A percentile compares a stretch with the other conserved stretches of the same genome.
Evolutionary conservation across 106 monocot species (phyloP).

Genomic region (Allium sativum): DNA sequence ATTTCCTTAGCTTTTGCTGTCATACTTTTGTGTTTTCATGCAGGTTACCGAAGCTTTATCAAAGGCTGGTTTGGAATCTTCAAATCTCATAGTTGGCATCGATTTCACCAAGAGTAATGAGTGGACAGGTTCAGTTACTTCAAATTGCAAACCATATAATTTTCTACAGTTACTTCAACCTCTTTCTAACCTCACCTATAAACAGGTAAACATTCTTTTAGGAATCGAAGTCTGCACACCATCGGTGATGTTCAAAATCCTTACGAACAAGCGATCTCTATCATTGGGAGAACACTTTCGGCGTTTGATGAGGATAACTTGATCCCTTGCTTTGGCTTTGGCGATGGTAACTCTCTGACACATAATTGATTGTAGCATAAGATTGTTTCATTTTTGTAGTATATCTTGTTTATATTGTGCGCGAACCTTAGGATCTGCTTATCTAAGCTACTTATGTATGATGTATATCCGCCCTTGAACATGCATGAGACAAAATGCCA

Average conservation of each 20-base stretch:
- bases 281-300: slow-evolving; percentile 74
- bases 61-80: slow-evolving; percentile 77
- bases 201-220: slow-evolving; percentile 72
- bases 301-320: slow-evolving; percentile 87
- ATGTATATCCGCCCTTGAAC: too few species aligned
- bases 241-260: slow-evolving; percentile 65
- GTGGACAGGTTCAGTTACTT: slow-evolving; percentile 63
- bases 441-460: too few species aligned
- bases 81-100: slow-evolving; percentile 80
- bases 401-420: background rate
- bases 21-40: background rate
- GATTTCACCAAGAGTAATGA: slow-evolving; percentile 99
- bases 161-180: background rate
- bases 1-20: background rate
- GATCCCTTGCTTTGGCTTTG: slow-evolving; percentile 95
- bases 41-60: slow-evolving; percentile 92
- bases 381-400: background rate
- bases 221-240: slow-evolving; percentile 58
- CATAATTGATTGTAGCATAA: background rate
- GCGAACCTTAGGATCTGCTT: slow-evolving; percentile 8
- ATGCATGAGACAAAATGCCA: too few species aligned
- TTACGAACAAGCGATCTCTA: slow-evolving; percentile 91
- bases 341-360: slow-evolving; percentile 53
- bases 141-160: too few species aligned
- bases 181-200: slow-evolving; percentile 13